Percentiles rank a stretch among this genome's conserved stretches.
These are phyloP conservation scores for Exophiala calicioides DNA, from an alignment of 2,329 filamentous ascomycete species.

Conservation along the genomic window DNA sequence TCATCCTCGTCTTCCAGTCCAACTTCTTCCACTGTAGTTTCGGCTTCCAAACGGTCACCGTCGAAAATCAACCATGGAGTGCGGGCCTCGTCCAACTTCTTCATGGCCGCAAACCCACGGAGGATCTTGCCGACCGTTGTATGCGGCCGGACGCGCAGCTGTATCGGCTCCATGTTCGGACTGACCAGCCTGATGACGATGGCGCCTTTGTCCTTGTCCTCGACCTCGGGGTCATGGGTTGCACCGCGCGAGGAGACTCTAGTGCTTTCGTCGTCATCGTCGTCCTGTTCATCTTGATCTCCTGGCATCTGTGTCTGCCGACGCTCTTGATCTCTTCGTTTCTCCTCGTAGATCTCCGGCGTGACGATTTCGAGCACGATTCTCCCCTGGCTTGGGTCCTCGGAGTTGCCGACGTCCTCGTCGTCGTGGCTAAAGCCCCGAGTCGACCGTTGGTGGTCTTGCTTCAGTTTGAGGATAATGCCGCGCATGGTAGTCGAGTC, in stretches of 20 bases:
- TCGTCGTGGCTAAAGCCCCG: conserved; percentile 47
- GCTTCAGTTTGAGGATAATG: conserved; percentile 51
- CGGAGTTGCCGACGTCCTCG: conserved; percentile 34
- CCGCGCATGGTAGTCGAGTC: conserved; percentile 71
- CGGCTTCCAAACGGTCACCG: conserved; percentile 67
- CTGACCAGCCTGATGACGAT: conserved; percentile 55
- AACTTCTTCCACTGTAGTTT: conserved; percentile 62
- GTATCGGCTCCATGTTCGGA: conserved; percentile 53
- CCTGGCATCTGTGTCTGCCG: conserved; percentile 46
- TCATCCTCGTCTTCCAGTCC: conserved; percentile 75
- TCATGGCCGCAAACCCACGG: conserved; percentile 59
- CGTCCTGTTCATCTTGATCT: conserved; percentile 3
- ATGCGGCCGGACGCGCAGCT: conserved; percentile 45
- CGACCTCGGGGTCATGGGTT: neutral
- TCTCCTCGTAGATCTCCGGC: conserved; percentile 58
- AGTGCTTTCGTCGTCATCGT: neutral
- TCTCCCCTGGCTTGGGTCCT: conserved; percentile 54
- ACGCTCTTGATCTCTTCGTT: conserved; percentile 52
- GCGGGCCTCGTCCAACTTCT: conserved; percentile 53
- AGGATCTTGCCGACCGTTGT: conserved; percentile 66
- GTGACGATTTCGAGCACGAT: conserved; percentile 81
- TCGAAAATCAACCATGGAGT: conserved; percentile 70
- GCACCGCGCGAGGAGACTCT: neutral
- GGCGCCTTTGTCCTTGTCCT: conserved; percentile 32
- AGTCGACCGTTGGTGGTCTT: conserved; percentile 13